Base-by-base conservation (phyloP, 2,329 filamentous ascomycete species). In the Macrophomina pseudophaseolina region DNA sequence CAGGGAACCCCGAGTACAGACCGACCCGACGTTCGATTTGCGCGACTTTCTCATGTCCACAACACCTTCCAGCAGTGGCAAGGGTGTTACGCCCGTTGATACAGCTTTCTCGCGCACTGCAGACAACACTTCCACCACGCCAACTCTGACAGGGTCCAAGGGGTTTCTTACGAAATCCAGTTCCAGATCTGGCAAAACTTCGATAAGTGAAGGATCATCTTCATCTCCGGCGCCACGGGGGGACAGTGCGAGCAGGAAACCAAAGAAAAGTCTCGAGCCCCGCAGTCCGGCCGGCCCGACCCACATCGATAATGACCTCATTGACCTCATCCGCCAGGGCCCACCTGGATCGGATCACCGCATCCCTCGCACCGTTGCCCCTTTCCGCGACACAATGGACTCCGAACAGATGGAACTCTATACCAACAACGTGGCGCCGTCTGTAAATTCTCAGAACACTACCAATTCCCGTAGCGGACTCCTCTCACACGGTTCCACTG, bases 281-380 rank as follows among this genome's bases (percentile, higher is more conserved):
- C 90, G 93, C 58, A 89, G 93, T 68, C 87, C 92, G 44, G 83
- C 85, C 49, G 85, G 88, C 16, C 85, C 88, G 59, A 82, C 81
- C 62, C 87, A 88, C 60, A 89, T 90, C 70, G 96, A 90, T 66
- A 91, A 92, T 12, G 95, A 97, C 68, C 82, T 99, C 67, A 97
- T 97, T 70, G 94, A 98, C 75, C 98, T 99, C 77, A 96, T 99
- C 70, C 90, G 94, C 53, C 90, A 92, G 75, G 94, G 94, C 0
- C 93, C 93, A 3, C 90, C 91, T 0, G 85, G 81, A 76, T 84
- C 85, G 32, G 86, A 86, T 69, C 91, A 88, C 67, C 88, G 92
- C 30, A 95, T 96, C 69, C 91, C 93, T 49, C 89, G 91, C 18
- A 87, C 87, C n/a, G 89, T 95, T 12, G 93, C 93, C 9, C 92